Percentiles rank a stretch among this genome's conserved stretches.
Evolutionary conservation across 73 alveolate genomes (phyloP).

Genomic region (Paraurostyla sp.): DNA sequence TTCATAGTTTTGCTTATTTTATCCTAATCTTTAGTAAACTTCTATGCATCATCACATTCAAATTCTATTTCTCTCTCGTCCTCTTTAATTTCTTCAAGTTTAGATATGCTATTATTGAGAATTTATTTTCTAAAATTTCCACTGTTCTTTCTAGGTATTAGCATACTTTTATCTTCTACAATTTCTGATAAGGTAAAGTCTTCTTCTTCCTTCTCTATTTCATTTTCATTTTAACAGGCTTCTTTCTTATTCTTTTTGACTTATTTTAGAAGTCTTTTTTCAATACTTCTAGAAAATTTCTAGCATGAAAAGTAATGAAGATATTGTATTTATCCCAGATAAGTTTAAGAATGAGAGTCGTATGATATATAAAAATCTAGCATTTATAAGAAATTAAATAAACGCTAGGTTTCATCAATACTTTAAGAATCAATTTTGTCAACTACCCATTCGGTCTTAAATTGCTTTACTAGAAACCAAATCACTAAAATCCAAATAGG

Average conservation of each 20-base stretch:
- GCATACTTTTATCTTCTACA: neutral
- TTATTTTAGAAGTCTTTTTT: neutral
- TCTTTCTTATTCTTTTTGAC: neutral
- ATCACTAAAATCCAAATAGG: slow-evolving; percentile 8
- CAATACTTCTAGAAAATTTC: neutral
- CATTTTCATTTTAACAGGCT: neutral
- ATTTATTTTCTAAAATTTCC: too few species aligned
- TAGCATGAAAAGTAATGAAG: neutral
- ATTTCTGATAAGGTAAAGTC: neutral
- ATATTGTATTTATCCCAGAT: neutral
- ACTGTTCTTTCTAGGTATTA: neutral
- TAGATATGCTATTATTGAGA: too few species aligned
- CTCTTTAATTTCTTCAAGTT: neutral
- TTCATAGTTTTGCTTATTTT: too few species aligned
- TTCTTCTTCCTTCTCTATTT: neutral
- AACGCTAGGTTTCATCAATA: neutral
- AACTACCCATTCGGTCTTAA: neutral
- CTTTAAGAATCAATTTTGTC: neutral
- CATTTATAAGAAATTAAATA: neutral
- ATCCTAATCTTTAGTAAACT: too few species aligned
- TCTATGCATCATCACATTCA: too few species aligned
- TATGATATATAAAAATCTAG: neutral
- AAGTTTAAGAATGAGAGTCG: neutral
- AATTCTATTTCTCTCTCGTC: too few species aligned
- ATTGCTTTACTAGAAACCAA: neutral